These are phyloP conservation scores for Zoysia pacifica DNA, from an alignment of 176 grass and related monocot genomes.

Conservation along the genomic window DNA sequence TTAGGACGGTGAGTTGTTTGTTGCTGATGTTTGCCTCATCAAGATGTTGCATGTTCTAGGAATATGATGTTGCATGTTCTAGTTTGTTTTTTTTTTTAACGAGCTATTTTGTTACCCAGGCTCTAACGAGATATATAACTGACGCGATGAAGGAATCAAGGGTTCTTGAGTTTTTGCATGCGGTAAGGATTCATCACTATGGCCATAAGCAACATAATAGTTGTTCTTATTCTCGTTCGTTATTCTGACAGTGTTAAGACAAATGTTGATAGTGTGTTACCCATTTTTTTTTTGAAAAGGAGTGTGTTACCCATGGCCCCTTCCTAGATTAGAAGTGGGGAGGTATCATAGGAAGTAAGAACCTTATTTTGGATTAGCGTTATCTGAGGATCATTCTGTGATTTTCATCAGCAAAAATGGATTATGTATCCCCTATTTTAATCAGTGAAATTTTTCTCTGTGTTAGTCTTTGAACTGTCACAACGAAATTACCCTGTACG, in stretches of 20 bases:
- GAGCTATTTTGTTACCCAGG: constrained; percentile 51
- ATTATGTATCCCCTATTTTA: neutral
- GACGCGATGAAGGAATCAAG: constrained; percentile 82
- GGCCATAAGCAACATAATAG: constrained; percentile 17
- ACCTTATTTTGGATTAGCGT: neutral
- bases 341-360: constrained; percentile 11
- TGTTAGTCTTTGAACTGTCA: constrained; percentile 7
- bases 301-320: too few species aligned
- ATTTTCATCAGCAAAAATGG: neutral
- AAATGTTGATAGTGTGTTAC: too few species aligned
- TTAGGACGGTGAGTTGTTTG: constrained; percentile 64
- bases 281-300: neutral
- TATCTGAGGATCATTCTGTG: neutral
- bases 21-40: constrained; percentile 17
- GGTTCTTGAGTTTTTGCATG: constrained; percentile 69
- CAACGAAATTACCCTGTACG: neutral
- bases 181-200: constrained; percentile 46
- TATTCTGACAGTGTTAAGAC: neutral
- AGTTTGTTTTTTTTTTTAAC: neutral
- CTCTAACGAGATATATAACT: constrained; percentile 59
- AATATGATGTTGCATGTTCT: neutral
- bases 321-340: neutral
- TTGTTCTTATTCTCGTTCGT: neutral
- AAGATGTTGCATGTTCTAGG: constrained; percentile 29
- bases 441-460: neutral